These are phyloP conservation scores for Lodderomyces parapsilosis DNA, from an alignment of 1,139 yeast species.

Conservation along the genomic window DNA sequence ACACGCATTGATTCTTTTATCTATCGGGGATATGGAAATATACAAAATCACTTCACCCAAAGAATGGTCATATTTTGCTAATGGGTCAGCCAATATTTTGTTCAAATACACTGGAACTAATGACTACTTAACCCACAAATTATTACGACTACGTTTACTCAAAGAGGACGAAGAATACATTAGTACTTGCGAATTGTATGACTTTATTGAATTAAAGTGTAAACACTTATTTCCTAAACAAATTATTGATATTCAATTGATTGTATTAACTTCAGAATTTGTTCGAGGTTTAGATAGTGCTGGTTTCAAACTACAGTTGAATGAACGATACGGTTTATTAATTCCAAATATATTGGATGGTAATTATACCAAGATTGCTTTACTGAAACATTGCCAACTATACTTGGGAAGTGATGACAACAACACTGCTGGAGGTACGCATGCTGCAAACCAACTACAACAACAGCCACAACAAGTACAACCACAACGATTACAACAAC, in stretches of 20 bases:
- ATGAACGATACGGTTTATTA: conserved; percentile 41
- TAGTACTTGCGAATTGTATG: conserved; percentile 43
- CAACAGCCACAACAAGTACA: neutral
- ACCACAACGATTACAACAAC: neutral
- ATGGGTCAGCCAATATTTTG: conserved; percentile 47
- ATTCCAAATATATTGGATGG: conserved; percentile 43
- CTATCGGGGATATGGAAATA: conserved; percentile 43
- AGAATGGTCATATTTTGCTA: conserved; percentile 47
- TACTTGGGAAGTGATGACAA: conserved; percentile 17
- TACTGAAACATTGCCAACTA: conserved; percentile 40
- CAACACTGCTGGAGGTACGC: neutral
- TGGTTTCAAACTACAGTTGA: conserved; percentile 32
- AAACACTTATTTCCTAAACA: conserved; percentile 39
- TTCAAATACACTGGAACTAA: conserved; percentile 40
- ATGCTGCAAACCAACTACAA: conserved; percentile 1
- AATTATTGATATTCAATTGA: conserved; percentile 40
- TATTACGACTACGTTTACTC: conserved; percentile 36
- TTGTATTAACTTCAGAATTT: conserved; percentile 36
- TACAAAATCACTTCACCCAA: conserved; percentile 38
- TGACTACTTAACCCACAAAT: conserved; percentile 35
- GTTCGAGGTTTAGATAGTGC: conserved; percentile 20
- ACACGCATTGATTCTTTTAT: too few relatives aligned
- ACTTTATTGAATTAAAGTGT: conserved; percentile 43
- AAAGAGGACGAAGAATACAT: conserved; percentile 42
- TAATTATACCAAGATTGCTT: conserved; percentile 21